Evolutionary conservation across 768 basidiomycete genomes (phyloP).

Genomic region (Cystobasidium onofrii): DNA sequence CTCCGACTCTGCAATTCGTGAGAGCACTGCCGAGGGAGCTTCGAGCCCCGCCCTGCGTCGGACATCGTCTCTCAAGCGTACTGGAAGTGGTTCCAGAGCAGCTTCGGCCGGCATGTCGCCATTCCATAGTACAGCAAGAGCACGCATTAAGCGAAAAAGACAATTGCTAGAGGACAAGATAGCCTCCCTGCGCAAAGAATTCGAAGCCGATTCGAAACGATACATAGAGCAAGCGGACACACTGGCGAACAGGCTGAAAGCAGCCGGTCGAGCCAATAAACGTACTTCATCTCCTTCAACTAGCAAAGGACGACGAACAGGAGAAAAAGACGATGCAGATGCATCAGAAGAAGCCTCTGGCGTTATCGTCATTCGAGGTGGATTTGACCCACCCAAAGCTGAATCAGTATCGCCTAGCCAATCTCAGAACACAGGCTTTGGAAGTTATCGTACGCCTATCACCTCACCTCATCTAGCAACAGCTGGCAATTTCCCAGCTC

Average conservation of each 20-base stretch:
- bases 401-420: background rate
- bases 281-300: background rate
- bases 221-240: slow-evolving; percentile 7
- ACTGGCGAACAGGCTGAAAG: background rate
- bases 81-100: background rate
- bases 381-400: background rate
- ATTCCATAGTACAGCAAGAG: slow-evolving; percentile 4
- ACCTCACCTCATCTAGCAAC: slow-evolving; percentile 2
- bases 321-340: background rate
- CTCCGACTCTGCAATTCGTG: background rate
- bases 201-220: background rate
- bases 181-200: background rate
- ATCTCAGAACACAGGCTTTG: background rate
- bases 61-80: background rate
- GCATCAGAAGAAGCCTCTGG: background rate
- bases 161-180: background rate
- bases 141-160: slow-evolving; percentile 9
- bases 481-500: background rate
- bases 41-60: background rate
- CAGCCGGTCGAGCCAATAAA: background rate
- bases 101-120: background rate
- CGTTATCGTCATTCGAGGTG: background rate
- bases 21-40: background rate
- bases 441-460: slow-evolving; percentile 3
- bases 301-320: background rate